phyloP scores from a whole-genome alignment of 441 rosid genomes.

The Corymbia calophylla region DNA sequence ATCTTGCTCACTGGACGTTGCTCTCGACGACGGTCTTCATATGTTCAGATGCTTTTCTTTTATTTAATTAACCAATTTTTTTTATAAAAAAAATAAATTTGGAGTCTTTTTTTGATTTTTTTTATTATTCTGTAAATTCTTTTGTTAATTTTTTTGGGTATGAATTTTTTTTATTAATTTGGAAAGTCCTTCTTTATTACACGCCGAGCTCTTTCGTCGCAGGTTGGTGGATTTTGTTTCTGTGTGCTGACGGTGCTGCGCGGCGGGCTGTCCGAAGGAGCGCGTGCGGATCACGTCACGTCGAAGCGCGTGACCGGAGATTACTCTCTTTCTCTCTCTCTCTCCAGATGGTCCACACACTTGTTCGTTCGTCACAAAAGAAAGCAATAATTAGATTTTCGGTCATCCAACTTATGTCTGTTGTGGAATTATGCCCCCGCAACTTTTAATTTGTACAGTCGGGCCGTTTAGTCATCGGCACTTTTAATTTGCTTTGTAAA shows the following conservation, averaged over 20 bases:
- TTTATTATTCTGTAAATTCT: too few relatives aligned
- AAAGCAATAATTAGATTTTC: background rate
- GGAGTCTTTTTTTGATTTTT: background rate
- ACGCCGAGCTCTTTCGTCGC: background rate
- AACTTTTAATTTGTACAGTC: rapidly evolving
- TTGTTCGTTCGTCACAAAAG: too few relatives aligned
- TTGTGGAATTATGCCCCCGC: too few relatives aligned
- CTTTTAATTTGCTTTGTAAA: too few relatives aligned
- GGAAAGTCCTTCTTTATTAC: background rate
- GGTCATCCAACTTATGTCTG: background rate
- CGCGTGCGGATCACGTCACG: too few relatives aligned
- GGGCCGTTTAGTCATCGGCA: rapidly evolving
- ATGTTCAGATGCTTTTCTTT: background rate
- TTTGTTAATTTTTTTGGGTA: too few relatives aligned
- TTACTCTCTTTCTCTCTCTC: background rate
- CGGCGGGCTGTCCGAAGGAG: background rate
- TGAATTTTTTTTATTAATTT: too few relatives aligned
- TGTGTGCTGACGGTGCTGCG: background rate
- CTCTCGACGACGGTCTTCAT: background rate
- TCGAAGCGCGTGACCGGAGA: background rate
- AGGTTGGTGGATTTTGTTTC: background rate
- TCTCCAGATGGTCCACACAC: background rate
- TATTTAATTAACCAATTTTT: background rate
- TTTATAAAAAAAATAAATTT: background rate
- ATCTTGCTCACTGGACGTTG: background rate